Evolutionary conservation across 768 basidiomycete species (phyloP).

Genomic region (Podaxis mareebaensis): DNA sequence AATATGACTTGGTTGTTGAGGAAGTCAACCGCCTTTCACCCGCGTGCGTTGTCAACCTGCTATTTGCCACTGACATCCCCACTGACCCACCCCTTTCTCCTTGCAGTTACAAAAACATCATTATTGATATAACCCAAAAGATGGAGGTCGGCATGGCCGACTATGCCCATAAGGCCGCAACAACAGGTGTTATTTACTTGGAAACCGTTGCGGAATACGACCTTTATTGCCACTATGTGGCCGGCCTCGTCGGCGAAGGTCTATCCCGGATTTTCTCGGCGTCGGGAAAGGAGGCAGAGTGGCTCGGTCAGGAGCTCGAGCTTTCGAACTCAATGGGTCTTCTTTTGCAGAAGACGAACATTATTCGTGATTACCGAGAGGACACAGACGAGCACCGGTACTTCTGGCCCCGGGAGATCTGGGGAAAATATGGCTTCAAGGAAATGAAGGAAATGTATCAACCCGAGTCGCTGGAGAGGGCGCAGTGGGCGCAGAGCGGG

Average conservation of each 20-base stretch:
- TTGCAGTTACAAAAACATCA: slow-evolving; percentile 70
- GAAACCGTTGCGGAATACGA: slow-evolving; percentile 85
- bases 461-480: slow-evolving; percentile 59
- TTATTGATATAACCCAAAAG: slow-evolving; percentile 79
- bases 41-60: slow-evolving; percentile 43
- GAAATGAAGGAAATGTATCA: slow-evolving; percentile 70
- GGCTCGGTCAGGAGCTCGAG: slow-evolving; percentile 78
- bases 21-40: slow-evolving; percentile 74
- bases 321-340: slow-evolving; percentile 95
- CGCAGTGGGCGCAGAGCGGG: slow-evolving; percentile 79
- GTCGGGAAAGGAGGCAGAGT: slow-evolving; percentile 76
- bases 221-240: slow-evolving; percentile 98
- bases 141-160: slow-evolving; percentile 98
- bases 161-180: slow-evolving; percentile 81
- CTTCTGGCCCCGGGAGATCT: slow-evolving; percentile 97
- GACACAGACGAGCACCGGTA: slow-evolving; percentile 81
- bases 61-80: slow-evolving; percentile 11
- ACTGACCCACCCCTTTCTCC: slow-evolving; percentile 12
- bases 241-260: slow-evolving; percentile 96
- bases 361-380: slow-evolving; percentile 93
- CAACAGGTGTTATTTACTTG: slow-evolving; percentile 69
- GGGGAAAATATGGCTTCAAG: slow-evolving; percentile 75
- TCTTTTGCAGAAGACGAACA: slow-evolving; percentile 96
- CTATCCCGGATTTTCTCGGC: slow-evolving; percentile 86
- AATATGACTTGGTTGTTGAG: slow-evolving; percentile 78